Conservation (phyloP, 192 early-diverging fungal species). For the Nowakowskiella sp. region DNA sequence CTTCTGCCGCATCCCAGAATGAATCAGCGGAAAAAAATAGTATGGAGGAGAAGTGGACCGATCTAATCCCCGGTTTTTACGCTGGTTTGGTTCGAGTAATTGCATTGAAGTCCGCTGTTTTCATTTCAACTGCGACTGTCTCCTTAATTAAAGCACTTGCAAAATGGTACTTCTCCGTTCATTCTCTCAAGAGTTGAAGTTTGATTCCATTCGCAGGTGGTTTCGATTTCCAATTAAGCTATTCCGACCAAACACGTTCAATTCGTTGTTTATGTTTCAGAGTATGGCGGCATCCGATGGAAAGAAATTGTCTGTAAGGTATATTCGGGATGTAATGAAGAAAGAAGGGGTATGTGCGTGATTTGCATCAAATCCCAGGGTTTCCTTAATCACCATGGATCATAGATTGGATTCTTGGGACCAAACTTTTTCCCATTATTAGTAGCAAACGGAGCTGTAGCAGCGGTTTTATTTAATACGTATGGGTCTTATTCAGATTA, state of each 20-base stretch:
- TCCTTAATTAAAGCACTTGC: constrained; percentile 6
- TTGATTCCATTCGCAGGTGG: constrained; percentile 16
- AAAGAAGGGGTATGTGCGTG: constrained; percentile 30
- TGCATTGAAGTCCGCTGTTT: not conserved
- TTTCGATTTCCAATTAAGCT: constrained; percentile 46
- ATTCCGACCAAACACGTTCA: constrained; percentile 40
- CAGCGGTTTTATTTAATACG: constrained; percentile 45
- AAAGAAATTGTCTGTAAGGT: constrained; percentile 10
- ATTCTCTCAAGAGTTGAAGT: not conserved
- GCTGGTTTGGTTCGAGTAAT: constrained; percentile 13
- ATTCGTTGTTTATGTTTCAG: constrained; percentile 37
- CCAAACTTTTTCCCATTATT: constrained; percentile 39
- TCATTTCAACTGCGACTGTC: constrained; percentile 3
- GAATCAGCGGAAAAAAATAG: too few species aligned
- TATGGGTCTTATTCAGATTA: constrained; percentile 18
- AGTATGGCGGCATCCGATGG: constrained; percentile 32
- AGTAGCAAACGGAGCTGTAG: constrained; percentile 35
- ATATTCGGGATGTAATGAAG: constrained; percentile 19
- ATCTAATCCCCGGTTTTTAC: constrained; percentile 3
- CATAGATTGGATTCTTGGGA: constrained; percentile 17
- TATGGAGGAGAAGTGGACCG: not conserved
- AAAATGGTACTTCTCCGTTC: too few species aligned
- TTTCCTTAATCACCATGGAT: not conserved
- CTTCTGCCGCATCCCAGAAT: constrained; percentile 5
- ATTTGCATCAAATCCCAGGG: not conserved